phyloP scores from a whole-genome alignment of 257 asterid species.

The Gentiana straminea region DNA sequence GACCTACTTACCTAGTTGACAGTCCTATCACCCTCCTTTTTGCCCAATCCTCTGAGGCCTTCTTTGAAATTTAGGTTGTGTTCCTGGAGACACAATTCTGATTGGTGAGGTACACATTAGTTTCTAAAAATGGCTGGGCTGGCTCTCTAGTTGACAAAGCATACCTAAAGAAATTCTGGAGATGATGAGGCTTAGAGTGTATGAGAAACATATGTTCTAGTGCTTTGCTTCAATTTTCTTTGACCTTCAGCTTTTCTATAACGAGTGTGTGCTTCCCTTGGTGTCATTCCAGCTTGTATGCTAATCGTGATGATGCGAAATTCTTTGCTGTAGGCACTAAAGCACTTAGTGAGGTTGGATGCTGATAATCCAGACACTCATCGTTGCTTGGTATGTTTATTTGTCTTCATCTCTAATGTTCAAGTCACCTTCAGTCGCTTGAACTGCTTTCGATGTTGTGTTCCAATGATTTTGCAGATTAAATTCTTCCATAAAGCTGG shows the following conservation, averaged over 20 bases:
- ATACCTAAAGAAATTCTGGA: too few species aligned
- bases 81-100: too few species aligned
- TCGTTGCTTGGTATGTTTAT: constrained; percentile 67
- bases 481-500: constrained; percentile 73
- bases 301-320: background rate
- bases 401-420: background rate
- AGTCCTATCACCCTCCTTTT: background rate
- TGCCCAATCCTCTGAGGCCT: too few species aligned
- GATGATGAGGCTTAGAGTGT: too few species aligned
- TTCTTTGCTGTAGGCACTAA: constrained; percentile 58
- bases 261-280: too few species aligned
- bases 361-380: constrained; percentile 70
- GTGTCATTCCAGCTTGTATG: background rate
- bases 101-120: too few species aligned
- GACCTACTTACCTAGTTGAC: background rate
- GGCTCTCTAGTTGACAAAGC: too few species aligned
- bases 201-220: too few species aligned
- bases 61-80: too few species aligned
- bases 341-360: constrained; percentile 71
- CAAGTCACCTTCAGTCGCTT: background rate
- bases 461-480: constrained; percentile 35
- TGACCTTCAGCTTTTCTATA: background rate
- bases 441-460: constrained; percentile 2
- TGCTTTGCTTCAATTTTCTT: background rate
- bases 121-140: too few species aligned